Evolutionary conservation across 2,329 filamentous ascomycete species (phyloP), one percentile per base, ranked within the genome.

Genomic region (Aspergillus sp.): DNA sequence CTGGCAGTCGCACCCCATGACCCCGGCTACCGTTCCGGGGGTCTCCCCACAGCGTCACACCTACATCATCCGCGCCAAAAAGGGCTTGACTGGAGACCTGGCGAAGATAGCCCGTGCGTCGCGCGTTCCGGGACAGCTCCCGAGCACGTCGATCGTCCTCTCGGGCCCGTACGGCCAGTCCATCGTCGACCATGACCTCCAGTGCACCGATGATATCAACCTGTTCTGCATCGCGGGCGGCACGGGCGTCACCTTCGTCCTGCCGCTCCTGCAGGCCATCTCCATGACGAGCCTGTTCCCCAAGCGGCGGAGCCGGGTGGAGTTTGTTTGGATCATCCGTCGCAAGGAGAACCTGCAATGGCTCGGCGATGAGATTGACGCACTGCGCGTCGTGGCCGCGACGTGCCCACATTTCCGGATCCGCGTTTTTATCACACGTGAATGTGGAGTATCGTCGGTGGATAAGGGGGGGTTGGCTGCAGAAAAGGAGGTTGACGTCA

Each of bases 1-100:
- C 60, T 89, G 86, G 85, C 86, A 90, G 68, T 84, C 84, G 0
- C 87, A 90, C 61, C 87, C 87, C 0, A 88, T 89, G 63, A 89
- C 86, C 0, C 83, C 85, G 0, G 73, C 85, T 7, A 84, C 79
- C 49, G 66, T 81, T 0, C 84, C 83, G 0, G 60, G 71, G 5
- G 66, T 74, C 3, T 55, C 40, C 7, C 53, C 20, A 11, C 55
- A 60, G n/a, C 41, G 21, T 1, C 66, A 69, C 20, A 62, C 64
- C 2, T 69, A 69, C 21, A 60, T 69, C 45, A 72, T 86, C 54
- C 75, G 83, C 4, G 81, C 81, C 4, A 82, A 82, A 55, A 70
- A 70, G 0, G 66, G 66, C 5, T 52, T 67, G 32, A 67, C 61
- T 0, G 56, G 54, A 16, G 56, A 57, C 13, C 48, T 71, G 0